Evolutionary conservation across 441 rosid species (phyloP).

Genomic region (Syzygium malaccense): DNA sequence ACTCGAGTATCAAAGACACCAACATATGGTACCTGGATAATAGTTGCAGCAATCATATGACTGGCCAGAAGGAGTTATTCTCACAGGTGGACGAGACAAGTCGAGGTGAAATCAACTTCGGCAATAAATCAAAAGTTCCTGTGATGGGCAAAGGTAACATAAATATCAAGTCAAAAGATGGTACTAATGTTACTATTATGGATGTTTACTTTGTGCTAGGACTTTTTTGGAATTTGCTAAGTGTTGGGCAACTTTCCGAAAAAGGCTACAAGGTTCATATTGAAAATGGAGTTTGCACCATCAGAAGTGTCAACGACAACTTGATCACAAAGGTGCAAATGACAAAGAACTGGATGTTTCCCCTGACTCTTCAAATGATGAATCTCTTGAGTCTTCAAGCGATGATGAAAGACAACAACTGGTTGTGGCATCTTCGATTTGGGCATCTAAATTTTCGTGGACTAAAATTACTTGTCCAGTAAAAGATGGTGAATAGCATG

Average conservation of each 20-base stretch:
- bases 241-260: not conserved
- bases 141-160: not conserved
- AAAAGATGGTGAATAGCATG: not conserved
- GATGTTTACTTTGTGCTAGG: not conserved
- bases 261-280: not conserved
- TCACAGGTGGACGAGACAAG: too few species aligned
- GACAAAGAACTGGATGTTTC: not conserved
- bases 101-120: not conserved
- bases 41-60: not conserved
- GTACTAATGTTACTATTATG: not conserved
- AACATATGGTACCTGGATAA: not conserved
- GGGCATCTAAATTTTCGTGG: not conserved
- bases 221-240: not conserved
- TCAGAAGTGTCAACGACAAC: not conserved
- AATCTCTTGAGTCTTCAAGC: not conserved
- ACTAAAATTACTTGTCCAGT: not conserved
- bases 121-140: not conserved
- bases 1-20: not conserved
- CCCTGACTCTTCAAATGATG: accelerated
- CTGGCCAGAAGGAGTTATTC: not conserved
- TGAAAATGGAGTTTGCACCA: not conserved
- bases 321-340: not conserved
- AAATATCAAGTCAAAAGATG: not conserved
- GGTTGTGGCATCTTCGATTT: not conserved
- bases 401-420: not conserved